These are phyloP conservation scores for Lupinus albus DNA, from an alignment of 306 rosid genomes.

Conservation along the genomic window DNA sequence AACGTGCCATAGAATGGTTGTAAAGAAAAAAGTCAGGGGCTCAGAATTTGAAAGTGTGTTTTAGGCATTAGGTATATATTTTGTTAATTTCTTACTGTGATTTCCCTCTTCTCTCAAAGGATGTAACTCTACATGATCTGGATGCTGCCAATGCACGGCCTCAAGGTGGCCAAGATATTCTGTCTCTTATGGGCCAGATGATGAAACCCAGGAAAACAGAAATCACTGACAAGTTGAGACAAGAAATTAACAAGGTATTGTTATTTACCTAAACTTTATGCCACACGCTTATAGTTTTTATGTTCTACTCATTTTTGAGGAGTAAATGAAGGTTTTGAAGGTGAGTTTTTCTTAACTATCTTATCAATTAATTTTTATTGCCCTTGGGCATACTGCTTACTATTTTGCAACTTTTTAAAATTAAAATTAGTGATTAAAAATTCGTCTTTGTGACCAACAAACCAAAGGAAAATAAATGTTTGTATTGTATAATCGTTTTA, in stretches of 20 bases:
- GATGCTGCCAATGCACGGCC: constrained; percentile 94
- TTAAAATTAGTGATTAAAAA: constrained; percentile 13
- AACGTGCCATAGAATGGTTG: constrained; percentile 1
- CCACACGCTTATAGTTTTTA: not conserved
- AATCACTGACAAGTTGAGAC: constrained; percentile 90
- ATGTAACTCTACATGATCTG: constrained; percentile 87
- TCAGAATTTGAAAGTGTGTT: constrained; percentile 7
- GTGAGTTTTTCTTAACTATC: not conserved
- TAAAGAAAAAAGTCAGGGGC: constrained; percentile 6
- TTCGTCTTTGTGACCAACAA: not conserved
- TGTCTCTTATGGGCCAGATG: constrained; percentile 99
- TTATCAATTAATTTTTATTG: not conserved
- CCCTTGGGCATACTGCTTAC: not conserved
- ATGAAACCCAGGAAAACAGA: constrained; percentile 97
- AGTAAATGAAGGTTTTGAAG: not conserved
- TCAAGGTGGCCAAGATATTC: constrained; percentile 96
- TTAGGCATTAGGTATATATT: constrained; percentile 8
- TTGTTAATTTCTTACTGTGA: constrained; percentile 31
- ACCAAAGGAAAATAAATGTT: not conserved
- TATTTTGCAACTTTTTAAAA: constrained; percentile 9
- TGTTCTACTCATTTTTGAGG: constrained; percentile 21
- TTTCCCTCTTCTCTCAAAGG: constrained; percentile 49
- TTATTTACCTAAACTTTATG: not conserved
- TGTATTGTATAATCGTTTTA: constrained; percentile 7
- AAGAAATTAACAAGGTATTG: constrained; percentile 83